These are phyloP conservation scores for Endoconidiophora laricicola DNA, from an alignment of 2,329 filamentous ascomycete species.

Conservation along the genomic window DNA sequence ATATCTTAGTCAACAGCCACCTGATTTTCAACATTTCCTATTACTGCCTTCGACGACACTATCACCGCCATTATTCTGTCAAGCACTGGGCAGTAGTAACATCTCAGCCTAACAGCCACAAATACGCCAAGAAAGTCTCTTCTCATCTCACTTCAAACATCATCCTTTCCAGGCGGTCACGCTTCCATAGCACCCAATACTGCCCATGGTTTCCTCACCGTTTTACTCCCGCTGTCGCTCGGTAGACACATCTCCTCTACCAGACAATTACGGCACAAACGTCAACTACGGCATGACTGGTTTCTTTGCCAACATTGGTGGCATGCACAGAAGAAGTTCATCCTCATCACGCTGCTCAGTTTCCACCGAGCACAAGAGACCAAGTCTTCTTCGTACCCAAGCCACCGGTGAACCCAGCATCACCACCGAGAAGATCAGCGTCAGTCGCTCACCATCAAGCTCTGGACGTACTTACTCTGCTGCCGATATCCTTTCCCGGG, in stretches of 20 bases:
- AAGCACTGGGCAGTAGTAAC: background rate
- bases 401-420: conserved; percentile 10
- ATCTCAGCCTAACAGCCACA: background rate
- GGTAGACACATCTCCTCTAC: conserved; percentile 6
- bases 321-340: conserved; percentile 10
- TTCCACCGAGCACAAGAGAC: conserved; percentile 10
- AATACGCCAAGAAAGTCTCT: background rate
- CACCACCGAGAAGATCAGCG: conserved; percentile 10
- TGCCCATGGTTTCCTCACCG: conserved; percentile 9
- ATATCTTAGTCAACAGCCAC: background rate
- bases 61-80: background rate
- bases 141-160: background rate
- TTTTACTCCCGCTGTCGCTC: conserved; percentile 9
- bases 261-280: conserved; percentile 5
- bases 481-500: conserved; percentile 11
- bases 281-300: conserved; percentile 10
- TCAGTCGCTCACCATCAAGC: conserved; percentile 8
- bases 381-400: conserved; percentile 12
- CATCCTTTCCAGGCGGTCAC: background rate
- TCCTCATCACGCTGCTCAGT: conserved; percentile 13
- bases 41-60: background rate
- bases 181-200: background rate
- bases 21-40: background rate
- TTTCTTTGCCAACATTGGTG: conserved; percentile 12
- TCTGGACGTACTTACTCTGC: conserved; percentile 10